These are phyloP conservation scores for Phytophthora cactorum DNA, from an alignment of 352 stramenopile genomes.

Conservation along the genomic window DNA sequence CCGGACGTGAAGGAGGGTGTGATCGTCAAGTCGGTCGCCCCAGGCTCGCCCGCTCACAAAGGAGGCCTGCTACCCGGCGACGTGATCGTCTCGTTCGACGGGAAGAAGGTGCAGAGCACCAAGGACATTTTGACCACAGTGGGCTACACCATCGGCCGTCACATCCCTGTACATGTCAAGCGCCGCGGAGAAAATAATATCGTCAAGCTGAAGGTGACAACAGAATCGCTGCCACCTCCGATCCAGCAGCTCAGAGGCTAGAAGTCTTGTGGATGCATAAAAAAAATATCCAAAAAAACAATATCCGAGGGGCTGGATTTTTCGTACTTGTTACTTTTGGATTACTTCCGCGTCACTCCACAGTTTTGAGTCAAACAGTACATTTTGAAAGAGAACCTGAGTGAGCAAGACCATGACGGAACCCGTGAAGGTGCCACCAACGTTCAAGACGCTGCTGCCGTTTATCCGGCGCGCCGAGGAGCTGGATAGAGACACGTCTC, in stretches of 20 bases:
- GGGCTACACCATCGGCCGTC: conserved; percentile 74
- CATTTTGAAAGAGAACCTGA: neutral
- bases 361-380: neutral
- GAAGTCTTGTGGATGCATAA: neutral
- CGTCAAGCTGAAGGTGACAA: conserved; percentile 64
- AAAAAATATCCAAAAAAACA: too few relatives aligned
- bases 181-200: conserved; percentile 58
- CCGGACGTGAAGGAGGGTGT: conserved; percentile 81
- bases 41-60: conserved; percentile 81
- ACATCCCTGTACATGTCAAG: conserved; percentile 71
- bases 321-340: too few relatives aligned
- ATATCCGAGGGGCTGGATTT: too few relatives aligned
- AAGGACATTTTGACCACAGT: conserved; percentile 79
- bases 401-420: conserved; percentile 46
- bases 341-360: neutral
- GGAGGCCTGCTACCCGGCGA: conserved; percentile 75
- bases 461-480: conserved; percentile 96
- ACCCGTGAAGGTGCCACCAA: conserved; percentile 86
- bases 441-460: conserved; percentile 94
- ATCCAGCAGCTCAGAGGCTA: conserved; percentile 26
- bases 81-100: conserved; percentile 81
- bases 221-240: conserved; percentile 60
- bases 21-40: conserved; percentile 82
- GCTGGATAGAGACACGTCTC: conserved; percentile 91
- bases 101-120: conserved; percentile 69